Base-by-base conservation (phyloP, 768 basidiomycete species). In the Cytidiella melzeri region DNA sequence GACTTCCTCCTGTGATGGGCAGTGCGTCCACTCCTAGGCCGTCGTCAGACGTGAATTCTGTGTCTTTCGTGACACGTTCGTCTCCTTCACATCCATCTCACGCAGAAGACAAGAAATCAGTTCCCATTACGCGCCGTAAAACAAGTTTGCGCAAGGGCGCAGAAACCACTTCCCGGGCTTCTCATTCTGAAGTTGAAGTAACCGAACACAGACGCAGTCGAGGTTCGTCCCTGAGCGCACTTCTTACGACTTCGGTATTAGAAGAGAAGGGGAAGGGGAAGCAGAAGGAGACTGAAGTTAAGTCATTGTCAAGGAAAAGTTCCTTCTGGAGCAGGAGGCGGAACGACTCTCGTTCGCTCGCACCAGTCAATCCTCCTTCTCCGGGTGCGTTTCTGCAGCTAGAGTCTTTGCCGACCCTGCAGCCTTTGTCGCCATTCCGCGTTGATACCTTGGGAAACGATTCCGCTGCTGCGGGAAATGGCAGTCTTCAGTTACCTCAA, bases 311-410 rank as follows among this genome's bases (percentile, higher is more conserved):
- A 10, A 77, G 83, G 44, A 80, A 79, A 61, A 58, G 79, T 9
- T 87, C 86, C 5, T 86, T 87, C 57, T 87, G 84, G 84, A 64
- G 63, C 1, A 75, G 77, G 51, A 81, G 72, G 65, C 72, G 77
- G 50, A 52, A 63, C 13, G 55, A 62, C 20, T 60, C 63, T 7
- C 60, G 53, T 1, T 49, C 58, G 2, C 51, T 59, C 9, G 10
- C 62, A 25, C 60, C 70, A 18, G 60, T 61, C 60, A 65, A 42
- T 50, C 61, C 46, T 64, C 56, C 57, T 11, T 47, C 48, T 13
- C 40, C 58, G 5, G 45, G 52, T 26, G 57, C 64, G 43, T 60
- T 66, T 64, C 67, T 42, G 51, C 63, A 40, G 64, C 69, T 53
- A 59, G 69, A 24, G 57, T 49, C 67, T 1, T 66, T 75, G 27